Base-by-base conservation (phyloP, 2,329 filamentous ascomycete genomes). In the Cladosporium colombiae region DNA sequence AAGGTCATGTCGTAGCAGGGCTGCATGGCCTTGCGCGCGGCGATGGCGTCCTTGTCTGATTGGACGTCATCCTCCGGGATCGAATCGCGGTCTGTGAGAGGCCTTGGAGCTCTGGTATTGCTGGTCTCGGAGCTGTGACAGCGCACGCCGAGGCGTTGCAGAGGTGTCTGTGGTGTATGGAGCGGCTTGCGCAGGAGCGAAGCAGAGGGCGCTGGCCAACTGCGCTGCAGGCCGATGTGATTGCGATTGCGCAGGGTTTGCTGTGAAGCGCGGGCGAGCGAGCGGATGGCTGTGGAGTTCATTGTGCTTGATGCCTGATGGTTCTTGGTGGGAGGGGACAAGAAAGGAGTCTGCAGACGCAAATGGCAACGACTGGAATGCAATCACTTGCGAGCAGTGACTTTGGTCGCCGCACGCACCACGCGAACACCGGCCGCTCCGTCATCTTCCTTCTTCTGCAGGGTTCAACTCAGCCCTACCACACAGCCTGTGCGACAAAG, bases 1-100 rank as follows among this genome's bases (percentile, higher is more conserved):
- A 99, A 97, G 59, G 89, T 91, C 70, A 99, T 84, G 71, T 92
- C 85, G 80, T 98, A 99, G 65, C 91, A 87, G 1, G 92, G 92
- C 40, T 81, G 77, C 65, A 81, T 76, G 7, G 76, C 73, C 65
- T 71, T 87, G 75, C 67, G 79, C 68, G 67, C 78, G 72, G 68
- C 79, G 73, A 68, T 78, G 73, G 61, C 75, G 66, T 71, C 75
- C 70, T 70, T 66, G 53, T 70, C 65, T 67, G 59, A 46, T 68
- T 76, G 70, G 66, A n/a, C 53, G 14, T 46, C 40, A 11, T 67
- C 64, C n/a, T 21, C 31, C 14, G 65, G 58, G n/a, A 70, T 67
- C 11, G 70, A 68, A 13, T 65, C 50, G 52, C 72, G 70, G 65
- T 76, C 71, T 33, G 74, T 78, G n/a, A 75, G 70, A 23, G 75